A percentile compares a stretch with the other conserved stretches of the same genome.
Conservation (phyloP, 1,284 basidiomycete genomes). For the Apiotrichum siamense region DNA sequence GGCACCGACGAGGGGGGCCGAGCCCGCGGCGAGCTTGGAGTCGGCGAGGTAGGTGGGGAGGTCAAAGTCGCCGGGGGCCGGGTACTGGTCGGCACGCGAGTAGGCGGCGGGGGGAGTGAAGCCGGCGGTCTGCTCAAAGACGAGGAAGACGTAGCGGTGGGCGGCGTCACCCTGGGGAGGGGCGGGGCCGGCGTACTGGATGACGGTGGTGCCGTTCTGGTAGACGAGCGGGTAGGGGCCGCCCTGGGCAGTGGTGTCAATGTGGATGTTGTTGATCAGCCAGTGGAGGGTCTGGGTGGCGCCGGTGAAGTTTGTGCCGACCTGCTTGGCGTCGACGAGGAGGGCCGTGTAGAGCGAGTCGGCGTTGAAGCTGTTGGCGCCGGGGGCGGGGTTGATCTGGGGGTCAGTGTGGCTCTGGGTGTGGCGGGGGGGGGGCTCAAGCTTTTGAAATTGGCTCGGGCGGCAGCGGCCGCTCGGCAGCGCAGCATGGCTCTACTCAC, state of each 20-base stretch:
- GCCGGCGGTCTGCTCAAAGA: conserved; percentile 29
- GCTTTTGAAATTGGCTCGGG: too few species aligned
- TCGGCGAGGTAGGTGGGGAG: conserved; percentile 42
- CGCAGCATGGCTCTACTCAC: too few species aligned
- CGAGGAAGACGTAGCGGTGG: conserved; percentile 54
- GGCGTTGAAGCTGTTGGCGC: conserved; percentile 52
- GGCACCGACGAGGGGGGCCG: conserved; percentile 45
- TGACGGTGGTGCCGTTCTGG: conserved; percentile 39
- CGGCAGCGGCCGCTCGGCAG: too few species aligned
- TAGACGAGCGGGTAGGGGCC: conserved; percentile 20
- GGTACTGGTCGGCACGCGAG: conserved; percentile 48
- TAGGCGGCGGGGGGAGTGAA: conserved; percentile 62
- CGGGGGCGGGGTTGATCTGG: conserved; percentile 61
- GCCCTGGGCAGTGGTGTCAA: conserved; percentile 53
- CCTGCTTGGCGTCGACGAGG: conserved; percentile 63
- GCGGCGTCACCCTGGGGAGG: conserved; percentile 62
- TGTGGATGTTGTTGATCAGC: conserved; percentile 63
- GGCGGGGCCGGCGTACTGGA: conserved; percentile 65
- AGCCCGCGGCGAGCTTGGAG: conserved; percentile 43
- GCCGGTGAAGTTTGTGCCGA: conserved; percentile 54
- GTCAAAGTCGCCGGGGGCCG: conserved; percentile 51
- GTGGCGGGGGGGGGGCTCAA: too few species aligned
- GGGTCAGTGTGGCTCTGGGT: too few species aligned
- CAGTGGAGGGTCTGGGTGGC: conserved; percentile 60
- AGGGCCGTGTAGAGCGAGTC: conserved; percentile 54